Evolutionary conservation across 371 early-diverging fungal genomes (phyloP).

Genomic region (Mortierella sp.): DNA sequence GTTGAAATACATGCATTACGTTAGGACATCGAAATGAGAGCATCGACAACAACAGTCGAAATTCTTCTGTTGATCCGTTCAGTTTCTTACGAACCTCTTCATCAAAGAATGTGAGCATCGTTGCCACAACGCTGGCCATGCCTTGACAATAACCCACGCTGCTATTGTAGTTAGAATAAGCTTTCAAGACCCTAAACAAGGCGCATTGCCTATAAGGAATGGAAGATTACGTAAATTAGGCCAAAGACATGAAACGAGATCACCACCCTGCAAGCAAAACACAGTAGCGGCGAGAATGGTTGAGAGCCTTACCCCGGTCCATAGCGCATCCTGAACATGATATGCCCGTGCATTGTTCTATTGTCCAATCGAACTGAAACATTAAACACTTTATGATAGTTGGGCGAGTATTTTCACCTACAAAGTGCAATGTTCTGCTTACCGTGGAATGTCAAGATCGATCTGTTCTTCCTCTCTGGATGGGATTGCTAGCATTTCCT

Average conservation of each 20-base stretch:
- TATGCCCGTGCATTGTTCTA: conserved; percentile 71
- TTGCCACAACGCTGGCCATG: conserved; percentile 91
- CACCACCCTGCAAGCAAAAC: background rate
- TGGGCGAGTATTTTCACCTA: no score
- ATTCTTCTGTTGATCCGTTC: no score
- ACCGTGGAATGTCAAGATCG: conserved; percentile 75
- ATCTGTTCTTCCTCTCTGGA: conserved; percentile 71
- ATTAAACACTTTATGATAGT: no score
- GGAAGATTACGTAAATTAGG: background rate
- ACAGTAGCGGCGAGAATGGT: background rate
- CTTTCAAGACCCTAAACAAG: conserved; percentile 88
- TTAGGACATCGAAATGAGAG: no score
- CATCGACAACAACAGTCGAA: background rate
- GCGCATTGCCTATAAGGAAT: conserved; percentile 61
- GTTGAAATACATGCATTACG: no score
- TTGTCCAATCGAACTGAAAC: conserved; percentile 46
- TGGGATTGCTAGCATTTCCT: conserved; percentile 28
- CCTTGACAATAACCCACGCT: conserved; percentile 97
- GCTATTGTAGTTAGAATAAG: conserved; percentile 86
- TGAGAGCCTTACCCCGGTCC: conserved; percentile 65
- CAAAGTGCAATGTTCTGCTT: no score
- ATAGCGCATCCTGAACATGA: conserved; percentile 74
- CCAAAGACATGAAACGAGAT: background rate
- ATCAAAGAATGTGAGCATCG: conserved; percentile 89
- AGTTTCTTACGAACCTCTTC: conserved; percentile 74